A percentile compares a stretch with the other conserved stretches of the same genome.
phyloP scores from a whole-genome alignment of 805 yeast species.

The Lipomyces japonicus region DNA sequence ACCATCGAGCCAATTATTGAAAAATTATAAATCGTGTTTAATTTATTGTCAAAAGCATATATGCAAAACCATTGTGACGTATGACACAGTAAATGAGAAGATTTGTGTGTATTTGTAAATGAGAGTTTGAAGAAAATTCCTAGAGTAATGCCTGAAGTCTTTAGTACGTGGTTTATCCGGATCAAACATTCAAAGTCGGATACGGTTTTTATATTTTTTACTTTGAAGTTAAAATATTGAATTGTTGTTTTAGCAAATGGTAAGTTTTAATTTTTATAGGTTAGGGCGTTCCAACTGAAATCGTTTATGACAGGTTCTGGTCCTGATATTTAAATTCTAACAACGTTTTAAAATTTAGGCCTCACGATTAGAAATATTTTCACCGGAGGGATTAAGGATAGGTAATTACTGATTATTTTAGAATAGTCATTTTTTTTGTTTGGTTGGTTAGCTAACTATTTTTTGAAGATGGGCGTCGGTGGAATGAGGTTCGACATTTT shows the following conservation, averaged over 20 bases:
- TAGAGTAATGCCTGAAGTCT: not conserved
- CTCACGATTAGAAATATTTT: constrained; percentile 59
- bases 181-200: too few relatives aligned
- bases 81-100: too few relatives aligned
- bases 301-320: too few relatives aligned
- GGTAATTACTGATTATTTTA: constrained; percentile 24
- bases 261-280: too few relatives aligned
- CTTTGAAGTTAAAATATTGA: too few relatives aligned
- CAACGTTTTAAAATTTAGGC: not conserved
- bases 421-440: not conserved
- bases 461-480: constrained; percentile 77
- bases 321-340: too few relatives aligned
- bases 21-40: not conserved
- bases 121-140: not conserved
- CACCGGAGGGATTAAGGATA: constrained; percentile 89
- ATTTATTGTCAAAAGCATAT: not conserved
- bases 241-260: too few relatives aligned
- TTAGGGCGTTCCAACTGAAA: too few relatives aligned
- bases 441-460: not conserved
- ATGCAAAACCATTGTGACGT: not conserved
- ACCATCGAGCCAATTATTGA: constrained; percentile 35
- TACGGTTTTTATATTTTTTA: too few relatives aligned
- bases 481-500: constrained; percentile 86
- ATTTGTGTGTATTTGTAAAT: not conserved
- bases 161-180: too few relatives aligned